Evolutionary conservation across 1,139 yeast genomes (phyloP).

Genomic region (Wickerhamiella pararugosa): DNA sequence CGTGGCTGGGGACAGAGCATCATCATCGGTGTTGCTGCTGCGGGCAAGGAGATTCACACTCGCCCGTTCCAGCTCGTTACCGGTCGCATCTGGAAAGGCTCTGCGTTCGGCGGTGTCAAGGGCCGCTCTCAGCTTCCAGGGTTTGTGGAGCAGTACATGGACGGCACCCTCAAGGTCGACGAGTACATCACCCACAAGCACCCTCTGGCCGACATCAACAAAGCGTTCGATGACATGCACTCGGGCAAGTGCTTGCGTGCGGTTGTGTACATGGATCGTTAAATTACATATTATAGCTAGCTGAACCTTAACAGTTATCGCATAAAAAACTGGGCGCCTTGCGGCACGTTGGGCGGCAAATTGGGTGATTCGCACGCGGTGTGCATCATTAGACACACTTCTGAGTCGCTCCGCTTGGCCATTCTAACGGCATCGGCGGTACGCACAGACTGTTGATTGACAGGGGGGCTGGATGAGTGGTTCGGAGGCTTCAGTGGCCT

Average conservation of each 20-base stretch:
- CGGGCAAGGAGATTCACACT: slow-evolving; percentile 90
- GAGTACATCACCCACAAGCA: slow-evolving; percentile 91
- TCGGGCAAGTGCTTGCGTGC: slow-evolving; percentile 89
- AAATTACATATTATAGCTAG: background rate
- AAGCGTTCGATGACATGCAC: slow-evolving; percentile 92
- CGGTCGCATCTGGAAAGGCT: slow-evolving; percentile 97
- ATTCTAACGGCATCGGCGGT: too few species aligned
- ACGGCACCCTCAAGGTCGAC: slow-evolving; percentile 77
- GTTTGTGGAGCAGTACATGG: slow-evolving; percentile 70
- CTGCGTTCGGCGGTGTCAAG: slow-evolving; percentile 97
- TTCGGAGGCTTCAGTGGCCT: too few species aligned
- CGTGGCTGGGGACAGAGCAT: slow-evolving; percentile 98
- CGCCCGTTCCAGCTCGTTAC: slow-evolving; percentile 98
- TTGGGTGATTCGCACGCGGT: too few species aligned
- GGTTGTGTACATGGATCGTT: slow-evolving; percentile 32
- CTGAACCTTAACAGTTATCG: too few species aligned
- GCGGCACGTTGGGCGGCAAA: too few species aligned
- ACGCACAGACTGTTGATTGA: too few species aligned
- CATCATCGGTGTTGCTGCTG: slow-evolving; percentile 95
- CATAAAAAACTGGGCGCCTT: too few species aligned
- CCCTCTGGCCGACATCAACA: slow-evolving; percentile 59
- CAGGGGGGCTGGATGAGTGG: too few species aligned
- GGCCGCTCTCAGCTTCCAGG: slow-evolving; percentile 94
- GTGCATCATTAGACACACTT: too few species aligned
- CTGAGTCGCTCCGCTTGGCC: too few species aligned